Percentiles rank a stretch among this genome's conserved stretches.
These are phyloP conservation scores for Lipomyces japonicus DNA, from an alignment of 805 yeast genomes.

Conservation along the genomic window DNA sequence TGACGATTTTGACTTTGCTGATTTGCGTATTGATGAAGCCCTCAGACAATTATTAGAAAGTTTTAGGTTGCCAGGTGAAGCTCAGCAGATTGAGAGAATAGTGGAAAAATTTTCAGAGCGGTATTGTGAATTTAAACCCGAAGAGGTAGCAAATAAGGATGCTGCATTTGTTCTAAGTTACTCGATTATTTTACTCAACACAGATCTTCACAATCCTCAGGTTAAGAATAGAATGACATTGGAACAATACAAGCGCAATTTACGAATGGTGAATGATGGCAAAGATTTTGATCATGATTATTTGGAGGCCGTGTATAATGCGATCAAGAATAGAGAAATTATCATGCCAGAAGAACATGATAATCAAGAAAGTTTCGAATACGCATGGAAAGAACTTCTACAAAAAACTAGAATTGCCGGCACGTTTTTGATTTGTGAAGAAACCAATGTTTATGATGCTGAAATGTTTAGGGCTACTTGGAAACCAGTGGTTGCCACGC, in stretches of 20 bases:
- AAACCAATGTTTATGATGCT: constrained; percentile 55
- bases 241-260: constrained; percentile 72
- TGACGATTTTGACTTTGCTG: constrained; percentile 66
- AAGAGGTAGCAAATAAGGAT: constrained; percentile 74
- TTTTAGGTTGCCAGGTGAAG: constrained; percentile 94
- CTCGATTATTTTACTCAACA: constrained; percentile 87
- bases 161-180: constrained; percentile 89
- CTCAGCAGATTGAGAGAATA: constrained; percentile 91
- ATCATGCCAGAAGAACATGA: constrained; percentile 98
- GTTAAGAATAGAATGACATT: constrained; percentile 85
- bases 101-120: constrained; percentile 81
- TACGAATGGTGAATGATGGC: constrained; percentile 70
- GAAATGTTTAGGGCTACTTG: constrained; percentile 64
- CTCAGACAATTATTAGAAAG: constrained; percentile 73
- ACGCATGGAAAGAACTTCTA: constrained; percentile 45
- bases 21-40: constrained; percentile 88
- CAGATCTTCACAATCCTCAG: constrained; percentile 88
- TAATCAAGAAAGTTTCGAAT: constrained; percentile 88
- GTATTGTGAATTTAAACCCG: constrained; percentile 62
- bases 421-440: constrained; percentile 15
- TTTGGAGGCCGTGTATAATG: constrained; percentile 69
- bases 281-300: constrained; percentile 84
- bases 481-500: constrained; percentile 62
- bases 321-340: constrained; percentile 81
- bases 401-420: constrained; percentile 32